These are phyloP conservation scores for Ogataea pini DNA, from an alignment of 805 yeast genomes.

Conservation along the genomic window DNA sequence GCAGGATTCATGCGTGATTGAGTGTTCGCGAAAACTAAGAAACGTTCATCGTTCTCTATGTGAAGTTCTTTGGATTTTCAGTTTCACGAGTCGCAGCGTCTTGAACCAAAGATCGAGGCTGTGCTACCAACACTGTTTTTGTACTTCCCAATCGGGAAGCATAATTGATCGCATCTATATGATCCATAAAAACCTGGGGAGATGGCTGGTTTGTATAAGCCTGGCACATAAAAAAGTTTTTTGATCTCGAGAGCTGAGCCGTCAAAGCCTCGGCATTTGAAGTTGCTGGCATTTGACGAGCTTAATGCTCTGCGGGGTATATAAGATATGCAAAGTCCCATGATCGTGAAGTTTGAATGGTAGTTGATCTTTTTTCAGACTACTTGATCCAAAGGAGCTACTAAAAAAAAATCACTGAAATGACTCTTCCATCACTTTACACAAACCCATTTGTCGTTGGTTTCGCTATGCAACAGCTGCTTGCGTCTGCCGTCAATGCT, in stretches of 20 bases:
- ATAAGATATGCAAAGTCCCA: background rate
- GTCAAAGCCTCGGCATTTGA: constrained; percentile 2
- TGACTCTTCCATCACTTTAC: constrained; percentile 16
- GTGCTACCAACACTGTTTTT: constrained; percentile 8
- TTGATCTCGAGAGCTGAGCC: background rate
- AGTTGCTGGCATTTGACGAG: background rate
- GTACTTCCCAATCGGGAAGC: constrained; percentile 18
- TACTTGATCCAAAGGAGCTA: background rate
- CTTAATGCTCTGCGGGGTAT: background rate
- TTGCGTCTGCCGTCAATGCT: constrained; percentile 10
- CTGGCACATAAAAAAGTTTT: constrained; percentile 1
- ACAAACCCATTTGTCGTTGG: constrained; percentile 11
- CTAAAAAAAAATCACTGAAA: background rate
- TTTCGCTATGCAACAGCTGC: constrained; percentile 14
- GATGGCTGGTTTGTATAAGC: constrained; percentile 22
- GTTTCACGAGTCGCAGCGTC: background rate
- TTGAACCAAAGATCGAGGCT: background rate
- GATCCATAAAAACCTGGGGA: background rate
- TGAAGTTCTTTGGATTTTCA: background rate
- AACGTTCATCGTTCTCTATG: too few relatives aligned
- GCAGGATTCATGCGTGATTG: too few relatives aligned
- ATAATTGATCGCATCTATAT: constrained; percentile 13
- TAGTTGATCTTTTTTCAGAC: background rate
- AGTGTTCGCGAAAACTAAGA: too few relatives aligned
- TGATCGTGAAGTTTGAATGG: background rate